Evolutionary conservation across 441 rosid genomes (phyloP).

Genomic region (Pelargonium citronellum): DNA sequence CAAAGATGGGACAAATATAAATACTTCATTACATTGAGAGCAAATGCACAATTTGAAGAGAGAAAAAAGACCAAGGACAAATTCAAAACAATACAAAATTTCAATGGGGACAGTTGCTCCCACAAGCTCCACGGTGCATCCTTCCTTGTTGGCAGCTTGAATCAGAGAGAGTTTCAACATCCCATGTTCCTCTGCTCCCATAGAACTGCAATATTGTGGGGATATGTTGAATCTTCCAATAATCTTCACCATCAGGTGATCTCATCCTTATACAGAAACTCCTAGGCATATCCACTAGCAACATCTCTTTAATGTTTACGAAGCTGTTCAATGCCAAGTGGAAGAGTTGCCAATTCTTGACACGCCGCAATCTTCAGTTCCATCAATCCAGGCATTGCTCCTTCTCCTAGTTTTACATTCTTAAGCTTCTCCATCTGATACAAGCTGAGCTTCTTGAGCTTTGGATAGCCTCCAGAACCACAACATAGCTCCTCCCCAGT

Average conservation of each 20-base stretch:
- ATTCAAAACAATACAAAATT: too few species aligned
- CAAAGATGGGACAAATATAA: too few species aligned
- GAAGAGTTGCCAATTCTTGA: slow-evolving; percentile 6
- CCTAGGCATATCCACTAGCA: slow-evolving; percentile 16
- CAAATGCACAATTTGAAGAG: too few species aligned
- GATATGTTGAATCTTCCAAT: slow-evolving; percentile 11
- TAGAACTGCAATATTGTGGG: not conserved
- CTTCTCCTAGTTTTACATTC: slow-evolving; percentile 4
- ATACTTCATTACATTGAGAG: too few species aligned
- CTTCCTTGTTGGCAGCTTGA: slow-evolving; percentile 3
- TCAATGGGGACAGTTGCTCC: too few species aligned
- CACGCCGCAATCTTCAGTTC: slow-evolving; percentile 14
- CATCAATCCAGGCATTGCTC: slow-evolving; percentile 13
- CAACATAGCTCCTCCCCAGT: slow-evolving; percentile 15
- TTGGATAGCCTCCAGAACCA: slow-evolving; percentile 9
- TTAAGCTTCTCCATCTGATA: slow-evolving; percentile 5
- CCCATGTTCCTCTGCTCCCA: slow-evolving; percentile 1
- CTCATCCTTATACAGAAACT: slow-evolving; percentile 10
- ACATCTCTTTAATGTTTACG: slow-evolving; percentile 9
- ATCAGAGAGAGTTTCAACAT: not conserved
- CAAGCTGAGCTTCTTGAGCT: not conserved
- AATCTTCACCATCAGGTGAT: slow-evolving; percentile 12
- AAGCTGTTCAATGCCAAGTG: slow-evolving; percentile 15
- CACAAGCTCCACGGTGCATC: too few species aligned
- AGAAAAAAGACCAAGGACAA: too few species aligned